Base-by-base conservation (phyloP, 768 basidiomycete genomes). In the Glaciozyma antarctica region DNA sequence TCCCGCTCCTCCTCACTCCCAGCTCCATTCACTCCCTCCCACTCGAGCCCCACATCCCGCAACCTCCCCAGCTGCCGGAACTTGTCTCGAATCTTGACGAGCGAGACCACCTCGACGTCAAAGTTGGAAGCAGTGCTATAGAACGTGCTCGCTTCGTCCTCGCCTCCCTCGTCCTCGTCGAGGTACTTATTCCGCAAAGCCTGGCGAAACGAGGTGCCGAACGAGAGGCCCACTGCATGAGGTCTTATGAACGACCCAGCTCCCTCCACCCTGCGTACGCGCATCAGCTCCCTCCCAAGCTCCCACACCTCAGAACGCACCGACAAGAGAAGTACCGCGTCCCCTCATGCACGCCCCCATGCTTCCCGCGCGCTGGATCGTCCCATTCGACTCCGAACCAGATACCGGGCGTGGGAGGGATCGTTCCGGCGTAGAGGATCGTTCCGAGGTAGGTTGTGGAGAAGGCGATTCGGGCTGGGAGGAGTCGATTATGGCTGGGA, bases 301-400 rank as follows among this genome's bases (percentile, higher is more conserved):
- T 21, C 7, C n/a, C 1, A 26, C 2, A 5, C 6, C n/a, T 52
- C 51, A 16, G 19, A 52, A 24, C 24, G 51, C 24, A 26, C 9
- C 34, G 55, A 22, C 34, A 56, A 10, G 38, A 57, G 28, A 97
- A 98, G 77, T 94, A 92, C 48, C 80, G 81, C 67, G 68, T 63
- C 53, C 61, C 55, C 69, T 89, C 84, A 74, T 90, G 88, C 69
- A 80, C 75, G 9, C 94, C 94, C 71, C 87, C 84, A 75, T 97
- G 92, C 75, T 88, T 93, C 32, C 94, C 94, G 63, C 91, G 83
- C 12, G 75, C 65, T 24, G 85, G 82, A 72, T 90, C 86, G 74
- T 98, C 94, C 89, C 93, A 98, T 78, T 98, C 94, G 55, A 97
- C 82, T n/a, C 94, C 94, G n/a, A 92, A 80, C 93, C 93, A 98